Evolutionary conservation across 1,284 basidiomycete genomes (phyloP).

Genomic region (Ustilago crameri): DNA sequence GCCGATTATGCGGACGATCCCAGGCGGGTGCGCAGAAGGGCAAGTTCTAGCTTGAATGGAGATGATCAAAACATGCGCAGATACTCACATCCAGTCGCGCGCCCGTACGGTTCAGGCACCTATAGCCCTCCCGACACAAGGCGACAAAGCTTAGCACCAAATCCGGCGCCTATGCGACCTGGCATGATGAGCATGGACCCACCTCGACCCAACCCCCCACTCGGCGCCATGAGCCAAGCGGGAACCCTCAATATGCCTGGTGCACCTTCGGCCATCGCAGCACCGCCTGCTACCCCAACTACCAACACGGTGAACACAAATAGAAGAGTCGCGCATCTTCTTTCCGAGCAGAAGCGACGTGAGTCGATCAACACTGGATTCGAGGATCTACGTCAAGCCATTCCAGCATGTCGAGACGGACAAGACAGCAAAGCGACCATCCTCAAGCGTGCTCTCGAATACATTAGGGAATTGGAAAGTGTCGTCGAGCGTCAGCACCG

Average conservation of each 20-base stretch:
- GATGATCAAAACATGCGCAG: constrained; percentile 22
- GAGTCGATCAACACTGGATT: constrained; percentile 56
- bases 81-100: constrained; percentile 13
- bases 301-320: constrained; percentile 42
- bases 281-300: constrained; percentile 3
- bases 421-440: constrained; percentile 56
- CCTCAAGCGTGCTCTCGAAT: constrained; percentile 49
- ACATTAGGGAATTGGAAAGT: constrained; percentile 47
- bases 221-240: constrained; percentile 12
- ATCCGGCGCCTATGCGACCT: constrained; percentile 11
- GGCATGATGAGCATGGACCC: constrained; percentile 35
- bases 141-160: constrained; percentile 21
- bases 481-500: constrained; percentile 42
- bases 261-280: constrained; percentile 1
- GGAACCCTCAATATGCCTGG: constrained; percentile 1
- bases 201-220: constrained; percentile 28
- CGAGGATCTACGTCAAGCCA: constrained; percentile 48
- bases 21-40: constrained; percentile 29
- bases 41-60: constrained; percentile 17
- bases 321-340: constrained; percentile 41
- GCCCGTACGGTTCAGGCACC: constrained; percentile 16
- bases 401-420: constrained; percentile 48
- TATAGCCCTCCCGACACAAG: constrained; percentile 40
- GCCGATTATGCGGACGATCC: constrained; percentile 17
- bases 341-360: constrained; percentile 50